Evolutionary conservation across 116 monocot genomes (phyloP), one percentile per base, ranked within the genome.

Genomic region (Dioscorea cayenensis): DNA sequence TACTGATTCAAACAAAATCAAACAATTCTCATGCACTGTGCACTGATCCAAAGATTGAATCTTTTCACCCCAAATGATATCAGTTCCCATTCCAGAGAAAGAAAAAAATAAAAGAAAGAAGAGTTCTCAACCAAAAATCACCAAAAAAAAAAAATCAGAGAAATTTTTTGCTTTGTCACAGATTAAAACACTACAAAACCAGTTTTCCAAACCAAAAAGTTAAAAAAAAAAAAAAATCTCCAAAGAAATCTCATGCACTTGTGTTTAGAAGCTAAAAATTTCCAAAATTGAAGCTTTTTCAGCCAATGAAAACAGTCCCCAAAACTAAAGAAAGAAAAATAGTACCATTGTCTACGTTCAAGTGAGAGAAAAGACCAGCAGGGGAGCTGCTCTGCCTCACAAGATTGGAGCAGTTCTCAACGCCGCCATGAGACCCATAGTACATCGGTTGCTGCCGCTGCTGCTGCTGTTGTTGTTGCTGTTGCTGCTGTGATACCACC

Each of bases 351-450:
- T 86, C 90, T 14, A 78, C 74, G 76, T 78, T 84, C 59, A 88
- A 73, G 28, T 93, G 75, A 32, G 86, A 62, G 78, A 91, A 85
- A 60, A 99, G 72, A 5, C 89, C 89, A 7, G 87, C 85, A 2
- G 99, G 86, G 19, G 94, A 91, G 82, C 94, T 99, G 27, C 83
- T 83, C 28, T 88, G 90, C 17, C 93, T 90, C 63, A 88, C 77
- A 20, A 93, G 82, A 73, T 75, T 81, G 14, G 80, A 65, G 36
- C 67, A 29, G 49, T 17, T 51, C 23, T 71, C 65, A 66, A 32
- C 66, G 63, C 50, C 52, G 66, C 28, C 18, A 71, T 80, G 68
- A 78, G 36, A 7, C 55, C 75, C 74, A 64, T 63, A 2, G 83
- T 76, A 91, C 71, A 89, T 58, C 91, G 89, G 77, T 71, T 86